Evolutionary conservation across 1,284 basidiomycete species (phyloP).

Genomic region (Marasmius tenuissimus): DNA sequence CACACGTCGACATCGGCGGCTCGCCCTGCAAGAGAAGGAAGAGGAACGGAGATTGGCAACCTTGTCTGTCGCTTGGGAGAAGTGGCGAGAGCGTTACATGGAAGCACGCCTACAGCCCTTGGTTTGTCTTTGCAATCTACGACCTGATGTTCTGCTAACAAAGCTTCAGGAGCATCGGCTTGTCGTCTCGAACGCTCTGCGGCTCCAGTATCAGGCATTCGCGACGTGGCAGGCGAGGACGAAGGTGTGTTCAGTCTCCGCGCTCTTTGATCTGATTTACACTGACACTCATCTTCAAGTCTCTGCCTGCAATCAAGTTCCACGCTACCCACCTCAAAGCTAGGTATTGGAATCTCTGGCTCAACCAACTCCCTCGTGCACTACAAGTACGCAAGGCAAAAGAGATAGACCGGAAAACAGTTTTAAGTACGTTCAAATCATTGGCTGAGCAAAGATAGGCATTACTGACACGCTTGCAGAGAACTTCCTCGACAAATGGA

Average conservation of each 20-base stretch:
- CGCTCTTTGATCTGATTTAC: background rate
- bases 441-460: background rate
- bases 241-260: slow-evolving; percentile 41
- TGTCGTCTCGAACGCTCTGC: slow-evolving; percentile 54
- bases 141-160: background rate
- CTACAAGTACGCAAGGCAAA: slow-evolving; percentile 64
- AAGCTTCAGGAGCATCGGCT: slow-evolving; percentile 58
- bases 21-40: slow-evolving; percentile 59
- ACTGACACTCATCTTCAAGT: slow-evolving; percentile 37
- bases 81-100: slow-evolving; percentile 70
- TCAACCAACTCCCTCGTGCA: slow-evolving; percentile 65
- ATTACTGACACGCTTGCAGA: slow-evolving; percentile 37
- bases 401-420: slow-evolving; percentile 52
- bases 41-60: slow-evolving; percentile 54
- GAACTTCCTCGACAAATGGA: slow-evolving; percentile 62
- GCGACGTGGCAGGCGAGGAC: slow-evolving; percentile 73
- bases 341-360: slow-evolving; percentile 66
- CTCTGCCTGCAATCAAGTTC: slow-evolving; percentile 74
- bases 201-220: slow-evolving; percentile 64
- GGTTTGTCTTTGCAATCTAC: slow-evolving; percentile 37
- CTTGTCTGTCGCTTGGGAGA: slow-evolving; percentile 65
- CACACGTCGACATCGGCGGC: slow-evolving; percentile 54
- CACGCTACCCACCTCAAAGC: slow-evolving; percentile 59
- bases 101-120: slow-evolving; percentile 62
- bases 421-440: slow-evolving; percentile 52